A percentile compares a stretch with the other conserved stretches of the same genome.
Evolutionary conservation across 768 basidiomycete species (phyloP).

Genomic region (Leccinum longicurvipes): DNA sequence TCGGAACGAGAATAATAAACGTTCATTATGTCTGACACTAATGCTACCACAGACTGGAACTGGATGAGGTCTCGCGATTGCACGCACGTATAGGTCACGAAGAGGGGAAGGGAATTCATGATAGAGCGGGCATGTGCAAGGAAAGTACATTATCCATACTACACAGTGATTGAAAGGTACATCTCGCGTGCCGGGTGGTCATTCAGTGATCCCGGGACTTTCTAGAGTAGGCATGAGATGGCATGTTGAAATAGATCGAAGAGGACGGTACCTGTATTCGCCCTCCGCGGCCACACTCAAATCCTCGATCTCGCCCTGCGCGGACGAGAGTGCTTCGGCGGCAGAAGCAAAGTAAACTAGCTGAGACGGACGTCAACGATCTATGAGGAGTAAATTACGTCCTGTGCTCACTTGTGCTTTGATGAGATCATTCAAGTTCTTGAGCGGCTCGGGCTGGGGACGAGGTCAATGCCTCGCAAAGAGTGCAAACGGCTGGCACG

Average conservation of each 20-base stretch:
- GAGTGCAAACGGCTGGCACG: conserved; percentile 25
- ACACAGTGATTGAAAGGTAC: conserved; percentile 5
- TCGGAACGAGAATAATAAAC: background rate
- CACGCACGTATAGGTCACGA: conserved; percentile 10
- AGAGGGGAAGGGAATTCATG: conserved; percentile 9
- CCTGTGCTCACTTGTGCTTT: conserved; percentile 70
- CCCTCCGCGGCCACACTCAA: conserved; percentile 90
- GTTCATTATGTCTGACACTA: background rate
- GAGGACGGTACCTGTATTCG: conserved; percentile 70
- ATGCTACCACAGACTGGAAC: background rate
- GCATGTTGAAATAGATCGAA: background rate
- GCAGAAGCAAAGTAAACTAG: conserved; percentile 70
- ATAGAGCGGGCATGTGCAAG: background rate
- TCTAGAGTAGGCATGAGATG: conserved; percentile 36
- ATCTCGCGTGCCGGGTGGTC: background rate
- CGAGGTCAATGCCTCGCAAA: background rate
- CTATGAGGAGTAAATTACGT: background rate
- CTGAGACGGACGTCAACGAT: conserved; percentile 33
- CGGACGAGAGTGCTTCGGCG: conserved; percentile 74
- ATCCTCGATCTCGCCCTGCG: conserved; percentile 93
- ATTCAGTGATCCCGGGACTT: conserved; percentile 87
- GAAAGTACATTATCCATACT: conserved; percentile 8
- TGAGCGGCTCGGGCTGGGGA: conserved; percentile 86
- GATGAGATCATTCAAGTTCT: conserved; percentile 87
- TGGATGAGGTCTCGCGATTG: conserved; percentile 6